phyloP scores from a whole-genome alignment of 768 basidiomycete genomes.

The Tephrocybe sp. region DNA sequence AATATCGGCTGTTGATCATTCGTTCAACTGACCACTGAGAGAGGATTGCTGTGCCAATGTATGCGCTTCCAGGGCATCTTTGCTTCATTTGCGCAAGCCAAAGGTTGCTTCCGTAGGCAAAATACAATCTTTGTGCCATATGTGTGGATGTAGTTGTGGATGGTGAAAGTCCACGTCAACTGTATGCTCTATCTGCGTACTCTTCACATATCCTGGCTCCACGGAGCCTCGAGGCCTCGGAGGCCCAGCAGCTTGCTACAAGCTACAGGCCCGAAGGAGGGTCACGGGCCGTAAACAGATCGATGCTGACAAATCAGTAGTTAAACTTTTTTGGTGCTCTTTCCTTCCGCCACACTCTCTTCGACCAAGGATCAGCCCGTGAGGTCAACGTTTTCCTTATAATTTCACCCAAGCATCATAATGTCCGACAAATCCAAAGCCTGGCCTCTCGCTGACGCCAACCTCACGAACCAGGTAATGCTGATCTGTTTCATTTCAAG shows the following conservation, averaged over 20 bases:
- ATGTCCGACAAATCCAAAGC: slow-evolving; percentile 82
- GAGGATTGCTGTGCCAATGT: slow-evolving; percentile 36
- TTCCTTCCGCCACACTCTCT: slow-evolving; percentile 14
- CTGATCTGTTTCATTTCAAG: slow-evolving; percentile 20
- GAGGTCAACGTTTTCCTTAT: slow-evolving; percentile 55
- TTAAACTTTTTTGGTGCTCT: slow-evolving; percentile 7
- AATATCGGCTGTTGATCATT: not conserved
- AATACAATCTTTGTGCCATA: slow-evolving; percentile 29
- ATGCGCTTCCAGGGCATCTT: slow-evolving; percentile 42
- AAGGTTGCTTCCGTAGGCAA: slow-evolving; percentile 50
- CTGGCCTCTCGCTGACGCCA: slow-evolving; percentile 83
- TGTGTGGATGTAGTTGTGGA: not conserved
- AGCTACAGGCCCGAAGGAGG: no score
- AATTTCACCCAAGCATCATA: slow-evolving; percentile 19
- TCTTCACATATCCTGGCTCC: not conserved
- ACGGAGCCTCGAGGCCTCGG: no score
- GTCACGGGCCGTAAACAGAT: no score
- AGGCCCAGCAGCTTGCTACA: no score
- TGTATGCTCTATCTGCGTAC: no score
- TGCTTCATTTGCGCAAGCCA: slow-evolving; percentile 47
- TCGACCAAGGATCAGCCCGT: slow-evolving; percentile 87
- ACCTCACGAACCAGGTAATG: slow-evolving; percentile 83
- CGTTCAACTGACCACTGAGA: slow-evolving; percentile 34
- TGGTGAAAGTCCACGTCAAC: not conserved
- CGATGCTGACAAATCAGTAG: slow-evolving; percentile 7